These are phyloP conservation scores for Lentinus tigrinus DNA, from an alignment of 768 basidiomycete genomes.

Conservation along the genomic window DNA sequence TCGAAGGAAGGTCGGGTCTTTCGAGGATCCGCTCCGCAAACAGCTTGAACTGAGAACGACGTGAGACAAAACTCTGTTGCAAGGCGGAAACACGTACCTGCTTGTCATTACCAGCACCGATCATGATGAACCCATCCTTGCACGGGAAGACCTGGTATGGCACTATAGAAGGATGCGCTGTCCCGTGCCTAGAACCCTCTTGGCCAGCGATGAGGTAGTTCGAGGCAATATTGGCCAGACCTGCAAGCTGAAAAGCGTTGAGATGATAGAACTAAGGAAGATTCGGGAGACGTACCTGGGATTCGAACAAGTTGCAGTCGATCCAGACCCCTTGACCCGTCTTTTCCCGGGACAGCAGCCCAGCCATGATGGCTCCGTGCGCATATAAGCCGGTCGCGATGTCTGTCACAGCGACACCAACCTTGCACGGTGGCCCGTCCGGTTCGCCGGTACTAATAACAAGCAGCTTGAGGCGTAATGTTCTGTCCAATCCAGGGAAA, in stretches of 20 bases:
- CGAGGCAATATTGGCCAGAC: slow-evolving; percentile 88
- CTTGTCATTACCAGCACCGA: slow-evolving; percentile 88
- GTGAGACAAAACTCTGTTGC: neutral
- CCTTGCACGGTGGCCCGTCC: slow-evolving; percentile 83
- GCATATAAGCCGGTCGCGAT: slow-evolving; percentile 87
- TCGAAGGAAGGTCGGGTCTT: slow-evolving; percentile 53
- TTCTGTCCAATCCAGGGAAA: neutral
- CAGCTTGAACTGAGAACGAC: slow-evolving; percentile 57
- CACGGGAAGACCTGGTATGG: slow-evolving; percentile 92
- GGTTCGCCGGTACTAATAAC: slow-evolving; percentile 80
- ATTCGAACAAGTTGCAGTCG: slow-evolving; percentile 90
- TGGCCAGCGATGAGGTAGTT: slow-evolving; percentile 87
- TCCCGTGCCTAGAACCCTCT: slow-evolving; percentile 86
- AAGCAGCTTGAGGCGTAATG: neutral
- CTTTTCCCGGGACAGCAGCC: slow-evolving; percentile 73
- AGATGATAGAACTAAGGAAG: neutral
- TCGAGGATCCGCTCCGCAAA: slow-evolving; percentile 65
- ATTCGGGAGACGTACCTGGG: slow-evolving; percentile 54
- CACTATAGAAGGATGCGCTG: slow-evolving; percentile 90
- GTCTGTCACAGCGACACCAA: slow-evolving; percentile 94
- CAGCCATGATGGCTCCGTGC: slow-evolving; percentile 92
- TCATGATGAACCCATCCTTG: slow-evolving; percentile 86
- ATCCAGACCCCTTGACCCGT: slow-evolving; percentile 90
- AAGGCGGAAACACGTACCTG: slow-evolving; percentile 46
- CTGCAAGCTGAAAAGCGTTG: slow-evolving; percentile 64